Conservation (phyloP, 2,329 filamentous ascomycete species). For the Calonectria pseudoturangicola region DNA sequence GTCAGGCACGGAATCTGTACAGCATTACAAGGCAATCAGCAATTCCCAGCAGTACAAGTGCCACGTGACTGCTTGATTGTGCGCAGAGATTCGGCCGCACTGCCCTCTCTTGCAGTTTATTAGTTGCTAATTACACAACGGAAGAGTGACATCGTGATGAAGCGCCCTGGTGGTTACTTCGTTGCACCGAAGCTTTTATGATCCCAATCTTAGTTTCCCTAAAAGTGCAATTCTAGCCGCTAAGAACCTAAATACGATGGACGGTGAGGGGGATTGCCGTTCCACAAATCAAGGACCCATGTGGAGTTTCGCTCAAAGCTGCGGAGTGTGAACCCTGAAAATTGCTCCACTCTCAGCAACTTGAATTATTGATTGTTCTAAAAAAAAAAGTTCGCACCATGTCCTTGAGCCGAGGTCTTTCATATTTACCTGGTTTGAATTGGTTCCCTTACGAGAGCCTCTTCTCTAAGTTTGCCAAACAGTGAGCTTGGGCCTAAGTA, state of each 20-base stretch:
- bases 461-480: not conserved
- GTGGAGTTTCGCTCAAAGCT: not conserved
- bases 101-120: too few relatives aligned
- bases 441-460: too few relatives aligned
- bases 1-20: too few relatives aligned
- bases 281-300: not conserved
- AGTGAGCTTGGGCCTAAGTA: conserved; percentile 5
- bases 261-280: not conserved
- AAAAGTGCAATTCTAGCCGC: not conserved
- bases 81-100: too few relatives aligned
- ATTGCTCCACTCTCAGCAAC: not conserved
- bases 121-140: too few relatives aligned
- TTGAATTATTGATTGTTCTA: not conserved
- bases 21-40: too few relatives aligned
- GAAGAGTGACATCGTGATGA: too few relatives aligned
- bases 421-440: not conserved
- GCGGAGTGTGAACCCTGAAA: not conserved
- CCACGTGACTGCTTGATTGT: too few relatives aligned
- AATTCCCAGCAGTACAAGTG: too few relatives aligned
- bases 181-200: too few relatives aligned
- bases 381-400: not conserved
- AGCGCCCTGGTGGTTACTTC: too few relatives aligned
- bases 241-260: not conserved
- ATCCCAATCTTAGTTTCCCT: too few relatives aligned
- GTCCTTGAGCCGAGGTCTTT: not conserved